Percentiles rank a stretch among this genome's conserved stretches.
Evolutionary conservation across 2,329 filamentous ascomycete species (phyloP).

Genomic region (Pseudocercospora fijiensis): DNA sequence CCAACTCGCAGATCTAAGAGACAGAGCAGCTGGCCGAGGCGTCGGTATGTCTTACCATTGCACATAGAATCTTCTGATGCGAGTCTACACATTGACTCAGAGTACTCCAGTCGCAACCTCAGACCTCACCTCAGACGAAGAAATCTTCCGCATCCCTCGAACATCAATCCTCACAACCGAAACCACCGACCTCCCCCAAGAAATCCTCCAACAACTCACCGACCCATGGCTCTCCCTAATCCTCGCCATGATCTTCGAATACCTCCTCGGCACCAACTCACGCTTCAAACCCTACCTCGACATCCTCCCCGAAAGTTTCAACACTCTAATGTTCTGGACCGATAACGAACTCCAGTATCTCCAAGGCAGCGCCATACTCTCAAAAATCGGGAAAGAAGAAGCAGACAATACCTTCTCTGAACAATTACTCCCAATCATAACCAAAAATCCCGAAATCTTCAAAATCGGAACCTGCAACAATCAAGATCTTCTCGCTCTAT

Average conservation of each 20-base stretch:
- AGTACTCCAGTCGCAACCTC: constrained; percentile 62
- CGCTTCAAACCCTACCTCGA: constrained; percentile 76
- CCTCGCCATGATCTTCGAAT: constrained; percentile 77
- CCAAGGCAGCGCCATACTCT: constrained; percentile 71
- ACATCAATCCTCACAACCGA: constrained; percentile 67
- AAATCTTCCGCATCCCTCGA: constrained; percentile 78
- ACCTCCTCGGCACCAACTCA: constrained; percentile 59
- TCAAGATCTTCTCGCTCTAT: constrained; percentile 54
- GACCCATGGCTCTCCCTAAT: constrained; percentile 62
- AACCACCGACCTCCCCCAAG: constrained; percentile 64
- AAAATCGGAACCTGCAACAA: constrained; percentile 45
- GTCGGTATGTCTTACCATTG: constrained; percentile 53
- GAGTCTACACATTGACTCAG: constrained; percentile 9
- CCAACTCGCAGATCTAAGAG: constrained; percentile 57
- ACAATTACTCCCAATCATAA: constrained; percentile 56
- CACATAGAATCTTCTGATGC: not conserved
- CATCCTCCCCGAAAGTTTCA: constrained; percentile 69
- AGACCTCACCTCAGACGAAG: constrained; percentile 71
- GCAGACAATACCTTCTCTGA: constrained; percentile 69
- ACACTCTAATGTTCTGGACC: constrained; percentile 90
- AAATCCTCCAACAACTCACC: constrained; percentile 33
- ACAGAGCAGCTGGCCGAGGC: constrained; percentile 58
- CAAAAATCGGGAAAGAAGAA: constrained; percentile 71
- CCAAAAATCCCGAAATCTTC: constrained; percentile 40
- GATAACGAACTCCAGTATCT: constrained; percentile 67